Evolutionary conservation across 2,329 filamentous ascomycete species (phyloP).

Genomic region (Beauveria pseudobassiana): DNA sequence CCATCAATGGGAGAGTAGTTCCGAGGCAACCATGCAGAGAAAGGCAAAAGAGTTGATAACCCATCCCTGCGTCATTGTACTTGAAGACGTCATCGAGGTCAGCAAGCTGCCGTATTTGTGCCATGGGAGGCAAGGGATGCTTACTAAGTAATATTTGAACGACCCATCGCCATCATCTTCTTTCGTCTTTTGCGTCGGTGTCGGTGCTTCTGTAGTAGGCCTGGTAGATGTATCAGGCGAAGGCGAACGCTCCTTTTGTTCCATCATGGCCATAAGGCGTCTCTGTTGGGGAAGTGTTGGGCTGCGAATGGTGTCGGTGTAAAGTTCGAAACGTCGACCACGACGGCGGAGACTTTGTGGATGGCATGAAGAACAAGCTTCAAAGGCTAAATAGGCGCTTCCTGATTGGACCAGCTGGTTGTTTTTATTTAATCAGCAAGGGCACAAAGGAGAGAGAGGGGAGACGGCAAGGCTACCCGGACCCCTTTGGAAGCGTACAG

Average conservation of each 20-base stretch:
- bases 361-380: no score
- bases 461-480: background rate
- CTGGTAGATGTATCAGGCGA: background rate
- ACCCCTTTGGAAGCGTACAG: background rate
- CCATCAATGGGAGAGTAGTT: slow-evolving; percentile 45
- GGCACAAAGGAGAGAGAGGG: background rate
- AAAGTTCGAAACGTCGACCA: background rate
- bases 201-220: background rate
- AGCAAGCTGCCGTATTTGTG: background rate
- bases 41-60: slow-evolving; percentile 27
- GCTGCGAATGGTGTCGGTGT: background rate
- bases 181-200: background rate
- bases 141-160: slow-evolving; percentile 12
- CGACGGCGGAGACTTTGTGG: background rate
- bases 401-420: background rate
- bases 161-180: background rate
- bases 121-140: background rate
- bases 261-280: background rate
- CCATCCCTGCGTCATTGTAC: slow-evolving; percentile 34
- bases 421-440: background rate
- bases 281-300: background rate
- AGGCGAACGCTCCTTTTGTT: background rate
- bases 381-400: background rate
- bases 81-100: slow-evolving; percentile 22
- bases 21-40: slow-evolving; percentile 29